A percentile compares a stretch with the other conserved stretches of the same genome.
Evolutionary conservation across 2,329 filamentous ascomycete species (phyloP).

Genomic region (Zymoseptoria ardabiliae): DNA sequence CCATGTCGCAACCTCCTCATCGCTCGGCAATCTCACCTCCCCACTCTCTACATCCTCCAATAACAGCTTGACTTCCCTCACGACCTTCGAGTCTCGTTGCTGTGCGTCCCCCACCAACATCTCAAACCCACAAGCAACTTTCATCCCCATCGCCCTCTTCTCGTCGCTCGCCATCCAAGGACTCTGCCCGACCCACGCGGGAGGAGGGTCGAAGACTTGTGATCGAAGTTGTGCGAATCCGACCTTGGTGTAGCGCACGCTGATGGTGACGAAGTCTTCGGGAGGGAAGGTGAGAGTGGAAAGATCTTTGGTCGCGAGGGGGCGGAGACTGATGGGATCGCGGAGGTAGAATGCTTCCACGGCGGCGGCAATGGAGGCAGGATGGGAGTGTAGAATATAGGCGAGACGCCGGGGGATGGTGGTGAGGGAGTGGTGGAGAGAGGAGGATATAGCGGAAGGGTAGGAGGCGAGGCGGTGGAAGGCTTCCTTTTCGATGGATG

Average conservation of each 20-base stretch:
- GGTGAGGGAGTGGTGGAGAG: constrained; percentile 67
- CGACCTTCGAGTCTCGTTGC: constrained; percentile 59
- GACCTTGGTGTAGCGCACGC: constrained; percentile 76
- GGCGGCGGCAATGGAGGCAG: constrained; percentile 71
- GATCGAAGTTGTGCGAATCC: constrained; percentile 85
- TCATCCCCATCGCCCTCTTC: constrained; percentile 69
- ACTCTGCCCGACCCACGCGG: constrained; percentile 45
- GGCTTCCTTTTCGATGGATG: constrained; percentile 74
- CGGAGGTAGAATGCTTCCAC: constrained; percentile 89
- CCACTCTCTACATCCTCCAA: constrained; percentile 69
- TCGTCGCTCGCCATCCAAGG: constrained; percentile 30
- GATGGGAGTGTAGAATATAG: constrained; percentile 66
- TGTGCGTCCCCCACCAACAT: constrained; percentile 67
- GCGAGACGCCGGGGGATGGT: constrained; percentile 77
- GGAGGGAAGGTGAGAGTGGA: constrained; percentile 60
- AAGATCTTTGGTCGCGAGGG: constrained; percentile 52
- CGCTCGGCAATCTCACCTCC: constrained; percentile 61
- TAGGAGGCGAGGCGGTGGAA: constrained; percentile 85
- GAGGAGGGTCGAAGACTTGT: constrained; percentile 66
- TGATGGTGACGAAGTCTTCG: constrained; percentile 69
- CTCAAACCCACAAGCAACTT: constrained; percentile 82
- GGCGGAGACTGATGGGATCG: constrained; percentile 68
- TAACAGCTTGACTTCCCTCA: constrained; percentile 68
- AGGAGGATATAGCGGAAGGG: constrained; percentile 64
- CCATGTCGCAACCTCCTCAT: constrained; percentile 70